Conservation (phyloP, 148 eudicot genomes). For the Chenopodium album region DNA sequence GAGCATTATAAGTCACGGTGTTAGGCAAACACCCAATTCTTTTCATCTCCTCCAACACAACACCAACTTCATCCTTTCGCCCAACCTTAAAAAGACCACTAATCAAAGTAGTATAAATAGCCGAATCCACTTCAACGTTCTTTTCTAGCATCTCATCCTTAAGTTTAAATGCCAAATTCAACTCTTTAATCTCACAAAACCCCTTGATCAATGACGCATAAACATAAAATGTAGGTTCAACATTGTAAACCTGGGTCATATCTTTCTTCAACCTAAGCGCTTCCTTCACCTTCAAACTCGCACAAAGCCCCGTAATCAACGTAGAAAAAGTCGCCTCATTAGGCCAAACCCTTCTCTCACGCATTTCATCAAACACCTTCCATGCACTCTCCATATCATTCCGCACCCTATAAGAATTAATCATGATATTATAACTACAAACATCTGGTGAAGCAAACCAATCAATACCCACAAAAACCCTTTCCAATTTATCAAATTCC, state of each 20-base stretch:
- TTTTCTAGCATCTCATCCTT: slow-evolving; percentile 61
- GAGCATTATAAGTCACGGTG: slow-evolving; percentile 56
- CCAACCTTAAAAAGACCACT: slow-evolving; percentile 61
- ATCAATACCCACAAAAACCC: slow-evolving; percentile 40
- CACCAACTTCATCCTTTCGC: slow-evolving; percentile 43
- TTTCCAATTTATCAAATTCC: slow-evolving; percentile 44
- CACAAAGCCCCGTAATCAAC: slow-evolving; percentile 57
- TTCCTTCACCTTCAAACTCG: slow-evolving; percentile 34
- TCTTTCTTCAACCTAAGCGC: slow-evolving; percentile 54
- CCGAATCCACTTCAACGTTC: slow-evolving; percentile 33
- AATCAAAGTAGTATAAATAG: slow-evolving; percentile 55
- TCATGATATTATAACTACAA: slow-evolving; percentile 72
- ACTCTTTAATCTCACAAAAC: slow-evolving; percentile 45
- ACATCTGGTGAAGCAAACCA: slow-evolving; percentile 52
- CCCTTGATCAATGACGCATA: slow-evolving; percentile 66
- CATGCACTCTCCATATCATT: slow-evolving; percentile 50
- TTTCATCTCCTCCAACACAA: slow-evolving; percentile 59
- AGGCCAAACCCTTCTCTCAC: slow-evolving; percentile 44
- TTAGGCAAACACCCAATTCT: slow-evolving; percentile 43
- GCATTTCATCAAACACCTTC: slow-evolving; percentile 81
- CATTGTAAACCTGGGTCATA: slow-evolving; percentile 44
- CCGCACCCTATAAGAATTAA: slow-evolving; percentile 41
- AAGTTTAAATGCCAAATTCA: slow-evolving; percentile 45
- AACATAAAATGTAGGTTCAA: slow-evolving; percentile 44
- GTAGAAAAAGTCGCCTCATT: slow-evolving; percentile 63